Evolutionary conservation across 345 rosid genomes (phyloP).

Genomic region (Populus alba): DNA sequence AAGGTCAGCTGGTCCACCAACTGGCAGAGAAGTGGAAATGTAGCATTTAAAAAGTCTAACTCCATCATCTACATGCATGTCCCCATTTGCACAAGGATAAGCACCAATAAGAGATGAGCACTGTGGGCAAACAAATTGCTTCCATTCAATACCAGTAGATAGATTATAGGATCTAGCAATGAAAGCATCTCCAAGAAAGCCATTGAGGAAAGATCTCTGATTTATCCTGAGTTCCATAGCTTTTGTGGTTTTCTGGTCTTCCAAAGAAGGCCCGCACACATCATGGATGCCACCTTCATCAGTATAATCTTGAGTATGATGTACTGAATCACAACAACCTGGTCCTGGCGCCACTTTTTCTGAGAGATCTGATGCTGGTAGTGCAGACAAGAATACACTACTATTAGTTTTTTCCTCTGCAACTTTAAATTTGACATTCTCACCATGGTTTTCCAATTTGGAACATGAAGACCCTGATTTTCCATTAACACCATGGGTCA

Average conservation of each 20-base stretch:
- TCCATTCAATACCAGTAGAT: slow-evolving; percentile 64
- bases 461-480: slow-evolving; percentile 14
- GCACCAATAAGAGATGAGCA: slow-evolving; percentile 81
- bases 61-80: slow-evolving; percentile 65
- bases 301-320: slow-evolving; percentile 10
- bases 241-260: slow-evolving; percentile 19
- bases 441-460: slow-evolving; percentile 14
- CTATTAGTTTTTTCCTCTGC: slow-evolving; percentile 14
- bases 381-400: neutral
- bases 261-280: slow-evolving; percentile 11
- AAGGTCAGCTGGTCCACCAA: slow-evolving; percentile 43
- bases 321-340: slow-evolving; percentile 42
- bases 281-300: slow-evolving; percentile 8
- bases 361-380: slow-evolving; percentile 6
- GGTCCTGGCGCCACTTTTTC: slow-evolving; percentile 15
- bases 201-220: slow-evolving; percentile 70
- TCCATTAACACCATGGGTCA: slow-evolving; percentile 9
- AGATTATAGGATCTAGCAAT: slow-evolving; percentile 77
- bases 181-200: slow-evolving; percentile 80
- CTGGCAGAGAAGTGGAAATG: slow-evolving; percentile 53
- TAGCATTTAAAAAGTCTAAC: slow-evolving; percentile 82
- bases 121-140: slow-evolving; percentile 57
- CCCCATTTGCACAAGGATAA: slow-evolving; percentile 50
- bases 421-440: slow-evolving; percentile 5
- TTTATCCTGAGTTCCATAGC: slow-evolving; percentile 33